These are phyloP conservation scores for Sungouiozyma intestinalis DNA, from an alignment of 805 yeast genomes.

Conservation along the genomic window DNA sequence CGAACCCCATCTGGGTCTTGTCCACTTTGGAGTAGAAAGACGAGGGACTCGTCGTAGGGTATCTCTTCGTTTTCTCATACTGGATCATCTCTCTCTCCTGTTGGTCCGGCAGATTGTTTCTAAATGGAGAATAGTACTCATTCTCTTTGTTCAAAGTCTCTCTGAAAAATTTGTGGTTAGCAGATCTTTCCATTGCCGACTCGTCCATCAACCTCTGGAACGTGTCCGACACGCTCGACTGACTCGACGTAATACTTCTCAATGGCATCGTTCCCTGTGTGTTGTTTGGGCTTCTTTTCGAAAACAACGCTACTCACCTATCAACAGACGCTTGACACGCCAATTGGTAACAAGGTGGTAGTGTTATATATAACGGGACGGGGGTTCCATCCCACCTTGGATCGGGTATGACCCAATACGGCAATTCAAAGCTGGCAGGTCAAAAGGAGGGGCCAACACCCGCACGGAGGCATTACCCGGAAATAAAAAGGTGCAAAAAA, in stretches of 20 bases:
- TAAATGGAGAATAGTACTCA: constrained; percentile 9
- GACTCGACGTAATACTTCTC: background rate
- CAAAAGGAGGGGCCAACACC: background rate
- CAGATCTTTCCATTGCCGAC: background rate
- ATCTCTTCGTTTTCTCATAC: constrained; percentile 6
- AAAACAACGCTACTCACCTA: too few species aligned
- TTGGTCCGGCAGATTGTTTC: background rate
- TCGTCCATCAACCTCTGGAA: constrained; percentile 1
- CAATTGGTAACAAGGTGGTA: too few species aligned
- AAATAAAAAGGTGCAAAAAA: too few species aligned
- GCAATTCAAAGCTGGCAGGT: background rate
- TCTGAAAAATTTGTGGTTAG: background rate
- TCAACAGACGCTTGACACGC: too few species aligned
- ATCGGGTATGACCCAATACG: background rate
- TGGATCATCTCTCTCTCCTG: constrained; percentile 4
- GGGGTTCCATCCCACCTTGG: too few species aligned
- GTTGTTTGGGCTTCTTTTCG: too few species aligned
- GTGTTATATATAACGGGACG: too few species aligned
- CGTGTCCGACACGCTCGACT: background rate
- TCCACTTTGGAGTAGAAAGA: constrained; percentile 11
- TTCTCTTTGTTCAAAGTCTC: background rate
- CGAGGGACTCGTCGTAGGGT: constrained; percentile 25
- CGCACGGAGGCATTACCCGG: background rate
- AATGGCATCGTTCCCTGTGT: too few species aligned
- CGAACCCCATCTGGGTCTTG: constrained; percentile 22